Evolutionary conservation across 345 rosid species (phyloP).

Genomic region (Eutrema japonicum): DNA sequence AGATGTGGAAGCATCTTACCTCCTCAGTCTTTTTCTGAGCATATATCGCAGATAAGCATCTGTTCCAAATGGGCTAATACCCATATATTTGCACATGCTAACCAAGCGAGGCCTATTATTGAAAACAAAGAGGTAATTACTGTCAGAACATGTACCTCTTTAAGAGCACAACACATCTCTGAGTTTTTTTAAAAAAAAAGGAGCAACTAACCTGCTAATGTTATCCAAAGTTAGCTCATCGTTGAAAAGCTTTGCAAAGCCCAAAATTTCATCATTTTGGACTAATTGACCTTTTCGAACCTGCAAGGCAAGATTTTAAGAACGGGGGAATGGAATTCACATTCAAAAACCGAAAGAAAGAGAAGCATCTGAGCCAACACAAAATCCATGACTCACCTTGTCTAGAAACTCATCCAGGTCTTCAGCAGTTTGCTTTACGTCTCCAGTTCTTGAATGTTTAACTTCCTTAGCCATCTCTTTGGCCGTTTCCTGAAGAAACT

Average conservation of each 20-base stretch:
- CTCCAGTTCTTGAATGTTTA: constrained; percentile 79
- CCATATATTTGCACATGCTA: constrained; percentile 79
- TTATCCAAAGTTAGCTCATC: constrained; percentile 80
- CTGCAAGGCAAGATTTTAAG: constrained; percentile 42
- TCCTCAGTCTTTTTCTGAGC: constrained; percentile 72
- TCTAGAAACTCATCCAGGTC: constrained; percentile 72
- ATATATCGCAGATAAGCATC: constrained; percentile 72
- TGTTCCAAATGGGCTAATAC: constrained; percentile 72
- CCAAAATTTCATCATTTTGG: constrained; percentile 68
- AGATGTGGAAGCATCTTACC: constrained; percentile 47
- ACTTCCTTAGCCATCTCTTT: constrained; percentile 95
- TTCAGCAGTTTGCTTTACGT: constrained; percentile 64
- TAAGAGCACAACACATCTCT: constrained; percentile 15
- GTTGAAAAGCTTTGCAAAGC: constrained; percentile 77
- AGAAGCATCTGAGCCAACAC: constrained; percentile 14
- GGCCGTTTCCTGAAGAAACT: constrained; percentile 83
- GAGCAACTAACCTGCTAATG: constrained; percentile 61
- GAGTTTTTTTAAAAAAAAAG: not conserved
- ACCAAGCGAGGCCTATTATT: constrained; percentile 65
- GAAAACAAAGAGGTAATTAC: constrained; percentile 15
- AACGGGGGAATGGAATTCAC: not conserved
- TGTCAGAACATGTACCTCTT: constrained; percentile 15
- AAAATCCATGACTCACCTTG: constrained; percentile 46
- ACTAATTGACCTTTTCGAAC: constrained; percentile 68
- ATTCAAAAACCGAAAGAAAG: constrained; percentile 7